Base-by-base conservation (phyloP, 1,284 basidiomycete species). In the Trichosporon faecale region DNA sequence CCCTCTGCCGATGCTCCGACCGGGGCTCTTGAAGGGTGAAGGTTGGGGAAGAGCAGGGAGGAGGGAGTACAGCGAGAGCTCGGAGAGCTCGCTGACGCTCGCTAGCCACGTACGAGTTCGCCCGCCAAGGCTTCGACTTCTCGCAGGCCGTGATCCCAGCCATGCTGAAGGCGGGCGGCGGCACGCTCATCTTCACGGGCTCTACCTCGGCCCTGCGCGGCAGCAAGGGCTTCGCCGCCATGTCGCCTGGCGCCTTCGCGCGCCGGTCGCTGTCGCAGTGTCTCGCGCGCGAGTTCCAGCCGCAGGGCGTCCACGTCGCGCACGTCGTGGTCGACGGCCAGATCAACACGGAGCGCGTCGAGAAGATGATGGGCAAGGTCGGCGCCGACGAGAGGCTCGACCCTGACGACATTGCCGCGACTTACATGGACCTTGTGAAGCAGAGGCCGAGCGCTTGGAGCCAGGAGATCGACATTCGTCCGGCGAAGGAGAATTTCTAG, bases 291-390 rank as follows among this genome's bases (percentile, higher is more conserved):
- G 85, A 85, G 73, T 85, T 85, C 68, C 82, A 81, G 1, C 80
- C 83, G 0, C 69, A 84, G 67, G 83, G 82, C 0, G 71, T 86
- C 7, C 85, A 86, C 66, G 84, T 85, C 14, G 76, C 77, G 2
- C 84, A 85, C 74, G 77, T 80, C 31, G 74, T 85, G 31, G 70
- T 85, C 12, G 85, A 85, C 67, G 84, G 84, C 3, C 49, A 78
- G 52, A 83, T 83, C 64, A 74, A 79, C 64, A 80, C 80, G 3
- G 70, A 73, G n/a, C 70, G 73, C 23, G 75, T 78, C 8, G 44
- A 55, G 14, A 69, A 69, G 0, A 70, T 74, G 65, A 68, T 75
- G 37, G 79, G 79, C 0, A 71, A 76, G 52, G 73, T 7, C 9
- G 75, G 74, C 65, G 70, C 74, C 33, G 76, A 74, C 2, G 74